Evolutionary conservation across 2,329 filamentous ascomycete genomes (phyloP).

Genomic region (Nemania sp.): DNA sequence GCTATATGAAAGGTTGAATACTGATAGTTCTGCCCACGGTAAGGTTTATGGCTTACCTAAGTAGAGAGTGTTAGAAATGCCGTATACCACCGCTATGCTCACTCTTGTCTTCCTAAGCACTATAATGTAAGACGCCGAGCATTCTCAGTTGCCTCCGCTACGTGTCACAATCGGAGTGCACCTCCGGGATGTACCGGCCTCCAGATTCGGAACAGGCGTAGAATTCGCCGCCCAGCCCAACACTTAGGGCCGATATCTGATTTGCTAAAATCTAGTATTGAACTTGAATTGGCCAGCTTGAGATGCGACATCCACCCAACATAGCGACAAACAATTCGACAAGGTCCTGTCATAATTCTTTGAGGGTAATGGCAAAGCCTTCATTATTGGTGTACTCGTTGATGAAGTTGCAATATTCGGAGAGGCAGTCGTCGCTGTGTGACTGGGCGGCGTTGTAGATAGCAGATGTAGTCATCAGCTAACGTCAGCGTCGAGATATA

Average conservation of each 20-base stretch:
- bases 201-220: conserved; percentile 3
- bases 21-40: neutral
- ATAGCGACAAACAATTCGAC: no score
- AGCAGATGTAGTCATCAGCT: neutral
- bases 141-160: neutral
- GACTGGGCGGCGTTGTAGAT: neutral
- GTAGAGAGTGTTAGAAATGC: no score
- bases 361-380: no score
- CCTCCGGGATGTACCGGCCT: conserved; percentile 9
- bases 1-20: neutral
- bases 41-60: no score
- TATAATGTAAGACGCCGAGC: no score
- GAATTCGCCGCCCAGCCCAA: neutral
- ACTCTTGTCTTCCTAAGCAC: no score
- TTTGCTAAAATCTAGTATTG: no score
- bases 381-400: neutral
- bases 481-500: neutral
- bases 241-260: no score
- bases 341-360: no score
- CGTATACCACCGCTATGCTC: no score
- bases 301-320: no score
- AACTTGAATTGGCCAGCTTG: no score
- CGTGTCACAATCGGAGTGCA: conserved; percentile 9
- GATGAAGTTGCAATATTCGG: neutral
- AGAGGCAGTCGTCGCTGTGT: neutral